phyloP scores from a whole-genome alignment of 352 stramenopile species.

The Phytophthora sojae region DNA sequence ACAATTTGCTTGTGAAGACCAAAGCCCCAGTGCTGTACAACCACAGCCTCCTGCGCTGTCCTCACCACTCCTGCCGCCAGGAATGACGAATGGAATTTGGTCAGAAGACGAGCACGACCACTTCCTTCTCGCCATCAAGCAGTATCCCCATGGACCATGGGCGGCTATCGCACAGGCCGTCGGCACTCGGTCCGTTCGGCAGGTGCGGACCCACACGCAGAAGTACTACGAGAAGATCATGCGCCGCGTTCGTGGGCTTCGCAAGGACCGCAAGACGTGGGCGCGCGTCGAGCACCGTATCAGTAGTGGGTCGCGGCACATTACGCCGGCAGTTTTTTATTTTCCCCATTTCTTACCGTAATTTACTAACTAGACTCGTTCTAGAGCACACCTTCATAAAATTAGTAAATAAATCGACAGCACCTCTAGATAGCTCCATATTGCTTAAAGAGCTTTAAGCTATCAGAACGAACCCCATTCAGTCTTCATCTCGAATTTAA shows the following conservation, averaged over 20 bases:
- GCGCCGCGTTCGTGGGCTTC: constrained; percentile 53
- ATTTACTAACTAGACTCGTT: too few species aligned
- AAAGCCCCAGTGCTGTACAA: background rate
- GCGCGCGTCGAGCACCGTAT: constrained; percentile 64
- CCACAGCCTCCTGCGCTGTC: background rate
- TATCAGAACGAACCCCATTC: too few species aligned
- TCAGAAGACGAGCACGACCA: constrained; percentile 66
- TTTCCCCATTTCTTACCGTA: too few species aligned
- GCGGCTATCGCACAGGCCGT: constrained; percentile 47
- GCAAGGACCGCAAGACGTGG: constrained; percentile 59
- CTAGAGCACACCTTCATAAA: too few species aligned
- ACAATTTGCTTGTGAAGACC: background rate
- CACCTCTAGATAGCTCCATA: too few species aligned
- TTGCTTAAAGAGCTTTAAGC: too few species aligned
- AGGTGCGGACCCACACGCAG: constrained; percentile 73
- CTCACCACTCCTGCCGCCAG: background rate
- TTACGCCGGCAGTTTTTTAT: too few species aligned
- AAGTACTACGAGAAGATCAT: constrained; percentile 84
- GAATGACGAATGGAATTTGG: constrained; percentile 42
- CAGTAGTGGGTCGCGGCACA: too few species aligned
- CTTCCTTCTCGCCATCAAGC: constrained; percentile 56
- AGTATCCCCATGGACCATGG: constrained; percentile 58
- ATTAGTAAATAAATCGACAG: too few species aligned
- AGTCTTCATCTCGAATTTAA: too few species aligned
- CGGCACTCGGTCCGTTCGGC: constrained; percentile 56